Conservation (phyloP, 2,329 filamentous ascomycete species). For the Neofusicoccum laricinum region DNA sequence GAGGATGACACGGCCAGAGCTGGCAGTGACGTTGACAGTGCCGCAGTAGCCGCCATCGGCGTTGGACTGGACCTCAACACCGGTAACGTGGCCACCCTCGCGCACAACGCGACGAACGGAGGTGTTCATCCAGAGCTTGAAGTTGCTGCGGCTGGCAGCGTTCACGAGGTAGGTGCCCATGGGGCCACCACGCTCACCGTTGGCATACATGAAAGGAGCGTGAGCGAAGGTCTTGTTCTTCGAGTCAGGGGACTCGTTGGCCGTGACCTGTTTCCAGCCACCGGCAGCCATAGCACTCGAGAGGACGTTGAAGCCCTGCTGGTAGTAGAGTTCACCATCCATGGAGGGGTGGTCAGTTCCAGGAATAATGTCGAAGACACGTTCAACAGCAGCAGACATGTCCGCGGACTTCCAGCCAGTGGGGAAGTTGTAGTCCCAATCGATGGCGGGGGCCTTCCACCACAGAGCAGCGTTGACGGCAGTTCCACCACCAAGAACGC, state of each 20-base stretch:
- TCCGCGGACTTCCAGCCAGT: constrained; percentile 66
- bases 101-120: constrained; percentile 66
- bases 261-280: constrained; percentile 63
- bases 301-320: constrained; percentile 63
- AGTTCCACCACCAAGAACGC: constrained; percentile 65
- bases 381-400: constrained; percentile 56
- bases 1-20: constrained; percentile 64
- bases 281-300: constrained; percentile 56
- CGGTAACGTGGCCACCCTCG: constrained; percentile 59
- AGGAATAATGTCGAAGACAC: constrained; percentile 67
- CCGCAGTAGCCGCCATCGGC: constrained; percentile 60
- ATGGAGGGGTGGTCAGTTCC: constrained; percentile 64
- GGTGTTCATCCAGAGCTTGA: constrained; percentile 65
- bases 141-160: constrained; percentile 60
- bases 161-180: constrained; percentile 68
- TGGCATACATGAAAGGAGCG: constrained; percentile 64
- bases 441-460: constrained; percentile 62
- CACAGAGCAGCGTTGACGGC: constrained; percentile 67
- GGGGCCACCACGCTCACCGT: constrained; percentile 67
- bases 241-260: constrained; percentile 56
- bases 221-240: constrained; percentile 66
- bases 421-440: constrained; percentile 73
- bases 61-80: constrained; percentile 62
- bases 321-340: constrained; percentile 66
- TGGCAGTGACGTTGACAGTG: constrained; percentile 57